A percentile compares a stretch with the other conserved stretches of the same genome.
These are phyloP conservation scores for Pinus albicaulis DNA, from an alignment of 75 land plant genomes.

Conservation along the genomic window DNA sequence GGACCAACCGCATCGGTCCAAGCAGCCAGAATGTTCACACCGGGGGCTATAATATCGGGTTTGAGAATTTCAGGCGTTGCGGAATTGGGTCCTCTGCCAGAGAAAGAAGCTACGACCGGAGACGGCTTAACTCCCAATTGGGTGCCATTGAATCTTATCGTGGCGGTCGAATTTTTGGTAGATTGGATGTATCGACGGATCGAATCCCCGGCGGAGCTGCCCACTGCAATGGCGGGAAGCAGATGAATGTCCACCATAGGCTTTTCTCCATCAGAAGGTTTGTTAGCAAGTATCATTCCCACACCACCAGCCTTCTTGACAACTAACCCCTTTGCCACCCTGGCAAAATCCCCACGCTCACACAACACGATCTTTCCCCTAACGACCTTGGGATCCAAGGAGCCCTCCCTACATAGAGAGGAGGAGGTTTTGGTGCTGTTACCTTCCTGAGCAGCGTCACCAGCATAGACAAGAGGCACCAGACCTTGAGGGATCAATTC, in stretches of 20 bases:
- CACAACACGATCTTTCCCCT: constrained; percentile 67
- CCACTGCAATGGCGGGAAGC: constrained; percentile 74
- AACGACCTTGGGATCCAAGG: constrained; percentile 52
- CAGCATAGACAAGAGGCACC: constrained; percentile 60
- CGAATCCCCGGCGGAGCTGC: constrained; percentile 41
- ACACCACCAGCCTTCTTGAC: constrained; percentile 71
- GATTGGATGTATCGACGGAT: constrained; percentile 52
- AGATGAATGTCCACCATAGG: constrained; percentile 80
- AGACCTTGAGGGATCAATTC: constrained; percentile 22
- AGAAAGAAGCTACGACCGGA: constrained; percentile 82
- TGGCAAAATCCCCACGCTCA: constrained; percentile 61
- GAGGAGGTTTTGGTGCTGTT: constrained; percentile 62
- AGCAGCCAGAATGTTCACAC: constrained; percentile 84
- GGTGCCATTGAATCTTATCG: constrained; percentile 66
- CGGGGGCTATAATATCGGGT: constrained; percentile 87
- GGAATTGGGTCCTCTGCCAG: constrained; percentile 82
- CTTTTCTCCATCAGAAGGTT: constrained; percentile 79
- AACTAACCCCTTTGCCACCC: constrained; percentile 68
- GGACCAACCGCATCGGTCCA: constrained; percentile 90
- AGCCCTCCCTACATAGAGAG: constrained; percentile 67
- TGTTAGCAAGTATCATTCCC: constrained; percentile 91
- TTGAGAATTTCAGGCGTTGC: constrained; percentile 78
- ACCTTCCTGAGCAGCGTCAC: constrained; percentile 13
- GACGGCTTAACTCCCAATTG: constrained; percentile 52
- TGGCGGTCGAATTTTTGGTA: constrained; percentile 41